Conservation (phyloP, 176 grass and related monocot species). For the Tillandsia leiboldiana region DNA sequence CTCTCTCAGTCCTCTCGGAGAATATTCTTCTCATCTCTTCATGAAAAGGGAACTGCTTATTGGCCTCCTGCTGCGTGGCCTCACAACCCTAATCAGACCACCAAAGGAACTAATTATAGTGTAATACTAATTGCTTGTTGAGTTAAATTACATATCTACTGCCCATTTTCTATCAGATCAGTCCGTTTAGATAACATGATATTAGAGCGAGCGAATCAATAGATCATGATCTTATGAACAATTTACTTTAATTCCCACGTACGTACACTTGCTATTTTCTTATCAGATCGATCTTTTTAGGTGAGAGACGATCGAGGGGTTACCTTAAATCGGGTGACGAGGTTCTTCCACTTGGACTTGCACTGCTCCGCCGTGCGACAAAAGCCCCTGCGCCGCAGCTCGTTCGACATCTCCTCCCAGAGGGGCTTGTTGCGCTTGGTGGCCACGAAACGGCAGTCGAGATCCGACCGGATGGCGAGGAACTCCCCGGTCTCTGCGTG, state of each 20-base stretch:
- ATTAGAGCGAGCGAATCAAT: too few relatives aligned
- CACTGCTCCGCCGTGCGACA: slow-evolving; percentile 81
- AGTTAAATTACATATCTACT: background rate
- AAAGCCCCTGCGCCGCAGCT: slow-evolving; percentile 59
- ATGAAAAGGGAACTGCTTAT: slow-evolving; percentile 69
- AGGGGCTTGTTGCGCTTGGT: slow-evolving; percentile 98
- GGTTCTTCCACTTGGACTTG: slow-evolving; percentile 99
- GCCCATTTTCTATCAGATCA: background rate
- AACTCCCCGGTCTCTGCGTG: slow-evolving; percentile 67
- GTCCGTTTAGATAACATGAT: too few relatives aligned
- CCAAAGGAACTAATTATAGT: background rate
- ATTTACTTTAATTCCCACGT: background rate
- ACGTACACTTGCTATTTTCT: background rate
- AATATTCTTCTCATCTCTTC: slow-evolving; percentile 72
- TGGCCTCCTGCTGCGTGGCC: slow-evolving; percentile 9
- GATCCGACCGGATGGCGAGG: slow-evolving; percentile 62
- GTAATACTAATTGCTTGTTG: background rate
- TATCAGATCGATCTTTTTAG: slow-evolving; percentile 6
- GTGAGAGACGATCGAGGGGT: background rate
- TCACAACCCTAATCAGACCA: slow-evolving; percentile 27
- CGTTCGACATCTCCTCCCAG: slow-evolving; percentile 60
- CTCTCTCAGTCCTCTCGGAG: slow-evolving; percentile 29
- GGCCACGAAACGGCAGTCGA: slow-evolving; percentile 69
- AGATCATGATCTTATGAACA: too few relatives aligned
- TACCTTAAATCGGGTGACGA: slow-evolving; percentile 81